Evolutionary conservation across 2,329 filamentous ascomycete species (phyloP).

Genomic region (Fusarium equiseti): DNA sequence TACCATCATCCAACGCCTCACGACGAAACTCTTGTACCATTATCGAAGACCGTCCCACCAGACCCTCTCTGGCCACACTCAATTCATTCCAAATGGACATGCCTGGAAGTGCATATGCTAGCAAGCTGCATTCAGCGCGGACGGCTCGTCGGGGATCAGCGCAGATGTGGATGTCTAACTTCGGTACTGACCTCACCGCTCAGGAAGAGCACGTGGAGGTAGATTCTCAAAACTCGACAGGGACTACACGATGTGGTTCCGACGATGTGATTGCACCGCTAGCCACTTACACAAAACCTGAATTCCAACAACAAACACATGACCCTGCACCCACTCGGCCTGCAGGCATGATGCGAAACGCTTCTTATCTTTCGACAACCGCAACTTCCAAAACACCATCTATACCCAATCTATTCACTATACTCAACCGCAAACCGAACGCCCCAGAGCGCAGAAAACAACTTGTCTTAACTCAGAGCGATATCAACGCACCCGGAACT

Average conservation of each 20-base stretch:
- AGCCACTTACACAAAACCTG: slow-evolving; percentile 8
- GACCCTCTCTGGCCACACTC: slow-evolving; percentile 34
- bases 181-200: slow-evolving; percentile 27
- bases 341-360: slow-evolving; percentile 16
- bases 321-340: slow-evolving; percentile 7
- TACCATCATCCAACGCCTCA: slow-evolving; percentile 47
- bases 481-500: slow-evolving; percentile 48
- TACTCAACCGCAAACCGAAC: slow-evolving; percentile 36
- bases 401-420: slow-evolving; percentile 45
- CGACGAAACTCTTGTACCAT: slow-evolving; percentile 18
- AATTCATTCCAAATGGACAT: slow-evolving; percentile 33
- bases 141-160: slow-evolving; percentile 28
- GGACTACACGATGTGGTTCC: slow-evolving; percentile 21
- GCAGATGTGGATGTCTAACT: slow-evolving; percentile 38
- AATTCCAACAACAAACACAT: slow-evolving; percentile 3
- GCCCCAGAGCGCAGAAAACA: slow-evolving; percentile 29
- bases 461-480: slow-evolving; percentile 25
- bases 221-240: slow-evolving; percentile 18
- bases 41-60: slow-evolving; percentile 19
- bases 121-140: slow-evolving; percentile 30
- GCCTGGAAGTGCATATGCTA: slow-evolving; percentile 7
- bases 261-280: slow-evolving; percentile 19
- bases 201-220: slow-evolving; percentile 24
- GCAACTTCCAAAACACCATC: slow-evolving; percentile 36
- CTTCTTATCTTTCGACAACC: slow-evolving; percentile 1